Percentiles rank a stretch among this genome's conserved stretches.
Conservation (phyloP, 495 filamentous ascomycete species). For the Melanomma pulvis-pyrius region DNA sequence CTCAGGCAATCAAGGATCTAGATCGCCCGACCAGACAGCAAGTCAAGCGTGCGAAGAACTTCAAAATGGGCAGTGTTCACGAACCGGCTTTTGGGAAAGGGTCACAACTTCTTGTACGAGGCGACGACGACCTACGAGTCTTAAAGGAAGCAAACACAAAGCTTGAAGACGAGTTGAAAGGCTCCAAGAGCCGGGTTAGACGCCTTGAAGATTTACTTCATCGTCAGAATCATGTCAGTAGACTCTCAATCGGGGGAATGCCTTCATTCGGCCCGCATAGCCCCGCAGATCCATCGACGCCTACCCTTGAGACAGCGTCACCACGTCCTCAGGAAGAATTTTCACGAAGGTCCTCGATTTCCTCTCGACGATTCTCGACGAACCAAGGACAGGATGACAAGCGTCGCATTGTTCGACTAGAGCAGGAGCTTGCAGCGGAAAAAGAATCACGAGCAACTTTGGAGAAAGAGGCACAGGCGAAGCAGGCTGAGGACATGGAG, state of each 20-base stretch:
- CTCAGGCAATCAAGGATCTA: slow-evolving; percentile 63
- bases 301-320: slow-evolving; percentile 40
- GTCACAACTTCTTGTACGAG: slow-evolving; percentile 73
- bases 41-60: slow-evolving; percentile 79
- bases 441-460: slow-evolving; percentile 57
- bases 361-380: slow-evolving; percentile 67
- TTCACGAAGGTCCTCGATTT: slow-evolving; percentile 65
- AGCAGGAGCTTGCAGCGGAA: slow-evolving; percentile 71
- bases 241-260: slow-evolving; percentile 70
- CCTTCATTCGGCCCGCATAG: slow-evolving; percentile 40
- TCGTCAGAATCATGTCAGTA: slow-evolving; percentile 72
- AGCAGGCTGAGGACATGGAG: slow-evolving; percentile 62
- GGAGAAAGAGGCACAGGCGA: slow-evolving; percentile 61
- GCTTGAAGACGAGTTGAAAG: slow-evolving; percentile 78
- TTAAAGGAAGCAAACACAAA: slow-evolving; percentile 78
- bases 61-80: slow-evolving; percentile 94
- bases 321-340: slow-evolving; percentile 53
- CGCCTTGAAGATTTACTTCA: slow-evolving; percentile 93
- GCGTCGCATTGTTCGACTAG: slow-evolving; percentile 74
- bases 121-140: slow-evolving; percentile 73
- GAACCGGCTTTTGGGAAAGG: slow-evolving; percentile 77
- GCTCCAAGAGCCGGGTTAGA: slow-evolving; percentile 86
- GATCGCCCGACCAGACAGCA: slow-evolving; percentile 74
- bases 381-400: slow-evolving; percentile 66
- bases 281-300: slow-evolving; percentile 50